Conservation (phyloP, 306 rosid species). For the Lathyrus aphaca region DNA sequence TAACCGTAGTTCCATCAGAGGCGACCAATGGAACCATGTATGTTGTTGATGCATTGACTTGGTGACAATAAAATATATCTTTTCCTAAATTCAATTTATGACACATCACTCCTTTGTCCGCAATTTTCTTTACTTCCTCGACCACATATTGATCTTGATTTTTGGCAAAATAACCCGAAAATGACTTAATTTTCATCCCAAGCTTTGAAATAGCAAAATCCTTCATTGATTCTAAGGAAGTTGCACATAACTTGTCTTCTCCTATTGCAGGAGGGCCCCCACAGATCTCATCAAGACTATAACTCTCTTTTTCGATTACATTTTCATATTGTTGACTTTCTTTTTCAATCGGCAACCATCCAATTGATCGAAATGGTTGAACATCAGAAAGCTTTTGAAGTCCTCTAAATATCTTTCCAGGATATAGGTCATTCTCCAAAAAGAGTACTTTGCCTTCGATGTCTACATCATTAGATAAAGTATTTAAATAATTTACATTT, state of each 20-base stretch:
- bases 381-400: background rate
- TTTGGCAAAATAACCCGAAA: background rate
- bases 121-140: background rate
- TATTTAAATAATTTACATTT: no score
- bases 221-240: background rate
- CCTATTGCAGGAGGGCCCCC: background rate
- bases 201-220: constrained; percentile 1
- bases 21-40: background rate
- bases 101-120: background rate
- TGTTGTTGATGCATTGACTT: constrained; percentile 1
- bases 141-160: background rate
- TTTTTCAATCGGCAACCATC: background rate
- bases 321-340: background rate
- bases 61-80: background rate
- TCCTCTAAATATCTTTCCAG: background rate
- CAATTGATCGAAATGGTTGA: background rate
- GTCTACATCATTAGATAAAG: background rate
- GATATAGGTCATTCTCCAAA: background rate
- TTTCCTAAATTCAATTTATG: background rate
- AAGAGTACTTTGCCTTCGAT: constrained; percentile 1
- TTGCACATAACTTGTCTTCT: constrained; percentile 10
- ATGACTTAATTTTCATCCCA: background rate
- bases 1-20: background rate
- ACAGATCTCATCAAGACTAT: constrained; percentile 1
- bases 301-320: background rate